Percentiles rank a stretch among this genome's conserved stretches.
Evolutionary conservation across 164 flowering plant genomes (phyloP).

Genomic region (Stephania cephalantha): DNA sequence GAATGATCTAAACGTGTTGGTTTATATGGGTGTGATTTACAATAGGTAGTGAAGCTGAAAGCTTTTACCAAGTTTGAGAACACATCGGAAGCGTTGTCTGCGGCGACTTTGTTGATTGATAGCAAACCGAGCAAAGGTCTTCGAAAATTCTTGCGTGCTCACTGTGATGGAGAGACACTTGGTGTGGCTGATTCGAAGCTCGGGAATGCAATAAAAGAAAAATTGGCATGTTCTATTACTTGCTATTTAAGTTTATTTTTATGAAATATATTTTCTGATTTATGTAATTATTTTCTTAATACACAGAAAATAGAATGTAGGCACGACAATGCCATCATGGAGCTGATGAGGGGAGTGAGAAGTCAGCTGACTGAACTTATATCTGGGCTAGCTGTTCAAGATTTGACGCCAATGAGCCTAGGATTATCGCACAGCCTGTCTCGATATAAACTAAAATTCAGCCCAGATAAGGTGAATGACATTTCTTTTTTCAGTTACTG

Average conservation of each 20-base stretch:
- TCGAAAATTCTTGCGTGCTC: slow-evolving; percentile 70
- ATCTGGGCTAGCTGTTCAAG: slow-evolving; percentile 75
- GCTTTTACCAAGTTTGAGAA: slow-evolving; percentile 92
- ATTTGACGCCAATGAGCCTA: slow-evolving; percentile 93
- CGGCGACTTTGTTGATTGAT: slow-evolving; percentile 66
- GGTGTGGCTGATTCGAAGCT: slow-evolving; percentile 91
- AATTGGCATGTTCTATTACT: slow-evolving; percentile 41
- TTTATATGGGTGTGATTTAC: neutral
- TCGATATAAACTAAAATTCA: slow-evolving; percentile 91
- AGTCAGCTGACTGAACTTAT: slow-evolving; percentile 82
- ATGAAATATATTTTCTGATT: neutral
- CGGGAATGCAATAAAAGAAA: slow-evolving; percentile 82
- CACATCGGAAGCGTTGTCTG: slow-evolving; percentile 71
- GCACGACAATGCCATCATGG: slow-evolving; percentile 84
- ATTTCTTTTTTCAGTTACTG: neutral
- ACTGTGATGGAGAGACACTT: slow-evolving; percentile 73
- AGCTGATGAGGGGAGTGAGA: slow-evolving; percentile 89
- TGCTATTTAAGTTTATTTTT: neutral
- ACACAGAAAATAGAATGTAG: slow-evolving; percentile 68
- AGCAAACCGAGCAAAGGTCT: slow-evolving; percentile 83
- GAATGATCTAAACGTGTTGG: neutral
- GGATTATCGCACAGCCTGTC: slow-evolving; percentile 90
- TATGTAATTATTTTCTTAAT: neutral
- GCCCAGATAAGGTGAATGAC: slow-evolving; percentile 75
- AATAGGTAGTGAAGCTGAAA: slow-evolving; percentile 83